Conservation (phyloP, 2,329 filamentous ascomycete genomes). For the Trichoderma sp. region DNA sequence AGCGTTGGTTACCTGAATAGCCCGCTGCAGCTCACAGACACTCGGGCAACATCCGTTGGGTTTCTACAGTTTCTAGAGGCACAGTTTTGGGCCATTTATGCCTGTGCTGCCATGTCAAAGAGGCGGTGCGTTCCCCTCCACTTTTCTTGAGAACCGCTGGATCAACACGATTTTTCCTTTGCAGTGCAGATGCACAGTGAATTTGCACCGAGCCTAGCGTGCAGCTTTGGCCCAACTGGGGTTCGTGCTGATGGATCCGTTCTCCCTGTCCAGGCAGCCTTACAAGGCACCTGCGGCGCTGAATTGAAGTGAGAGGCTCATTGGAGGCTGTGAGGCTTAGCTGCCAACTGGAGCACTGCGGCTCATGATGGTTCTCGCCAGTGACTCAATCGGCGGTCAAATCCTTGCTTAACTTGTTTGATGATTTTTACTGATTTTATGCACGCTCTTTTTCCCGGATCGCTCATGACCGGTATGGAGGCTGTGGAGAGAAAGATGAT, state of each 20-base stretch:
- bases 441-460: not conserved
- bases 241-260: not conserved
- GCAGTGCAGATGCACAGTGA: not conserved
- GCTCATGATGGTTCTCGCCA: not conserved
- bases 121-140: not conserved
- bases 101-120: not conserved
- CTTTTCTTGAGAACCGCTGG: not conserved
- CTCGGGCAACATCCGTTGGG: not conserved
- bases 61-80: not conserved
- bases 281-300: not conserved
- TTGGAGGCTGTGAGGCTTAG: conserved; percentile 5
- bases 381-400: conserved; percentile 20
- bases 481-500: not conserved
- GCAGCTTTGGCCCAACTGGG: not conserved
- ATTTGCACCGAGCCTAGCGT: not conserved
- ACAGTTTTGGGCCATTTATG: not conserved
- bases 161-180: not conserved
- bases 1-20: too few species aligned
- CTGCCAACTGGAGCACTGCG: not conserved
- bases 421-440: not conserved
- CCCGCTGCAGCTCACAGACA: not conserved
- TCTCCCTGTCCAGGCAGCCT: conserved; percentile 14
- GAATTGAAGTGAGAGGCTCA: not conserved
- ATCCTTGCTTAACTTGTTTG: not conserved
- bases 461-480: not conserved